Percentiles rank a stretch among this genome's conserved stretches.
Conservation (phyloP, 345 rosid genomes). For the Draba incana region DNA sequence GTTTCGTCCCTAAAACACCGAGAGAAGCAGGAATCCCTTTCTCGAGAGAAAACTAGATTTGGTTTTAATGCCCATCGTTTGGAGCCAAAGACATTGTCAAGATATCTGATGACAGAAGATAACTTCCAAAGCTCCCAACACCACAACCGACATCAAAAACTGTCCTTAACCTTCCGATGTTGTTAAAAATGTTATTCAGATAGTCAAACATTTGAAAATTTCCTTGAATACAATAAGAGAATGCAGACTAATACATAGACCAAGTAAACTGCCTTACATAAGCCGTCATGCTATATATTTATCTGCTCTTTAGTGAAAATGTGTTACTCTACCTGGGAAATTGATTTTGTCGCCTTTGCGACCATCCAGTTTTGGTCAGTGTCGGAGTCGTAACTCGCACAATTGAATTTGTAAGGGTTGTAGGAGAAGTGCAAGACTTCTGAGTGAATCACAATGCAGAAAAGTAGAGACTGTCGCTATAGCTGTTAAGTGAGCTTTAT, state of each 20-base stretch:
- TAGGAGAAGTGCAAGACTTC: no score
- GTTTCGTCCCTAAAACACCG: slow-evolving; percentile 91
- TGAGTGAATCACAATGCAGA: no score
- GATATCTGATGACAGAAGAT: slow-evolving; percentile 76
- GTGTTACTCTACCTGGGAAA: slow-evolving; percentile 94
- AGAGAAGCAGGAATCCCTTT: slow-evolving; percentile 95
- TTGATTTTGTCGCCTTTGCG: slow-evolving; percentile 85
- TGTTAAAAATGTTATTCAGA: slow-evolving; percentile 60
- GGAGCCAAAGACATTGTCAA: slow-evolving; percentile 89
- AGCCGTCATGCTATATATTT: slow-evolving; percentile 91
- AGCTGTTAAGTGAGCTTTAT: no score
- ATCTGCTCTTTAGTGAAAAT: slow-evolving; percentile 94
- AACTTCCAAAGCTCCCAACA: slow-evolving; percentile 94
- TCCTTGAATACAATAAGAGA: slow-evolving; percentile 2
- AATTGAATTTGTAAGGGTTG: no score
- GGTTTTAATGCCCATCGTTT: slow-evolving; percentile 94
- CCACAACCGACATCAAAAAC: slow-evolving; percentile 96
- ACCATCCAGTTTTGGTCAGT: slow-evolving; percentile 99
- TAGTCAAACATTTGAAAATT: slow-evolving; percentile 83
- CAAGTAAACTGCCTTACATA: slow-evolving; percentile 67
- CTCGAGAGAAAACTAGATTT: slow-evolving; percentile 95
- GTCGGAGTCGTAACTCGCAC: no score
- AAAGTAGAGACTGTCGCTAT: no score
- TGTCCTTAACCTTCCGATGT: slow-evolving; percentile 73
- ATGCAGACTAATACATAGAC: background rate